phyloP scores from a whole-genome alignment of 2,329 filamentous ascomycete genomes.

The Penicillium aurantiogriseum region DNA sequence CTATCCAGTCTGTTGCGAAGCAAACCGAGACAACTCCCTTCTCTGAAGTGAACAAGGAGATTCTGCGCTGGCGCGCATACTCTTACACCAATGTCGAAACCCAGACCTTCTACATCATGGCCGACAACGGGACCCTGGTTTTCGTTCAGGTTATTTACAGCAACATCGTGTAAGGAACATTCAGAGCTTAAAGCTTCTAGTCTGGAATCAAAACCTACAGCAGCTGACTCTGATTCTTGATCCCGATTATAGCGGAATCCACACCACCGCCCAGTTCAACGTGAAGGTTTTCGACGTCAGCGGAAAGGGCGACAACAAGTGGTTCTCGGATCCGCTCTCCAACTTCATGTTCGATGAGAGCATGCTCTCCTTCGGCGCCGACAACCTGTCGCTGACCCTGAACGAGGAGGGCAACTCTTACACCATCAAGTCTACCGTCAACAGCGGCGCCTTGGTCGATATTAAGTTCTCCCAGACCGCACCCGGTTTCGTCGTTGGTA shows the following conservation, averaged over 20 bases:
- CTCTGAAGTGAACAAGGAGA: conserved; percentile 72
- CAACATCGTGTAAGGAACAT: conserved; percentile 76
- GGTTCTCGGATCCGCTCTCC: conserved; percentile 75
- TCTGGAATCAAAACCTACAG: background rate
- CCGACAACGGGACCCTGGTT: conserved; percentile 72
- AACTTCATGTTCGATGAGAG: conserved; percentile 83
- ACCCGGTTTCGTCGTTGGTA: conserved; percentile 81
- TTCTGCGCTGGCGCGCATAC: conserved; percentile 78
- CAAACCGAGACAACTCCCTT: conserved; percentile 76
- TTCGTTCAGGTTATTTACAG: conserved; percentile 95
- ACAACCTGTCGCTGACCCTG: conserved; percentile 79
- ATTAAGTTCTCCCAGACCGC: conserved; percentile 72
- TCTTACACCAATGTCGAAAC: conserved; percentile 90
- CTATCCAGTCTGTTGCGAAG: conserved; percentile 79
- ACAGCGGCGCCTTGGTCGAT: conserved; percentile 78
- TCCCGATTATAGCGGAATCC: conserved; percentile 66
- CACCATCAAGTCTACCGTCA: conserved; percentile 85
- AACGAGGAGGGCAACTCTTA: conserved; percentile 80
- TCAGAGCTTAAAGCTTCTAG: background rate
- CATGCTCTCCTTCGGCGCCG: conserved; percentile 78
- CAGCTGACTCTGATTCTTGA: conserved; percentile 12
- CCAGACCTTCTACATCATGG: conserved; percentile 86
- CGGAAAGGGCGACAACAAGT: conserved; percentile 70
- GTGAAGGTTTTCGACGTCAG: conserved; percentile 83
- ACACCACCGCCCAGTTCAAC: conserved; percentile 90